Evolutionary conservation across 768 basidiomycete genomes (phyloP).

Genomic region (Suillus discolor): DNA sequence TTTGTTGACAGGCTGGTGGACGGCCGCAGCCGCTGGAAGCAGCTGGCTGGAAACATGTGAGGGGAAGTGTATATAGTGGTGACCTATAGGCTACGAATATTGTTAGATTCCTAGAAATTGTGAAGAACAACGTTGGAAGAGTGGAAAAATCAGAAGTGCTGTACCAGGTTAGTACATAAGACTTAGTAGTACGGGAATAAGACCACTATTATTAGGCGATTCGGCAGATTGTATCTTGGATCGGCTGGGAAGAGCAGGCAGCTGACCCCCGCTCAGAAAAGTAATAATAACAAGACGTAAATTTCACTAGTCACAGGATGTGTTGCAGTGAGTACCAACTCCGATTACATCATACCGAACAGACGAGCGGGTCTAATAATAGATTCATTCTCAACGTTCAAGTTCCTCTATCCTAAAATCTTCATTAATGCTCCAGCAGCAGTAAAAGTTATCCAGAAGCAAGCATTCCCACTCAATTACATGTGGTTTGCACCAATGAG

Average conservation of each 20-base stretch:
- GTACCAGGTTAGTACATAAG: background rate
- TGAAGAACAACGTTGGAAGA: background rate
- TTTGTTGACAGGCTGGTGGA: slow-evolving; percentile 8
- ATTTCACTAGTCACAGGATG: too few species aligned
- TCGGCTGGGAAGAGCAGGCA: background rate
- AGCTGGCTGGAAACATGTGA: slow-evolving; percentile 7
- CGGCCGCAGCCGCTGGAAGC: slow-evolving; percentile 8
- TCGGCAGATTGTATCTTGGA: background rate
- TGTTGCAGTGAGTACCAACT: too few species aligned
- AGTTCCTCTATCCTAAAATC: too few species aligned
- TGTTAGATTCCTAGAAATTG: background rate
- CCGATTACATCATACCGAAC: too few species aligned
- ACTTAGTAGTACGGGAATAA: background rate
- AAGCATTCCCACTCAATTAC: too few species aligned
- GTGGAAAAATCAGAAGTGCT: slow-evolving; percentile 7
- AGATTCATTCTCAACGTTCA: too few species aligned
- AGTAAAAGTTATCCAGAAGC: too few species aligned
- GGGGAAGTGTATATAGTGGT: slow-evolving; percentile 1
- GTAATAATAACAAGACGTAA: background rate
- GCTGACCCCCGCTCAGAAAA: too few species aligned
- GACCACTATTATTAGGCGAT: slow-evolving; percentile 6
- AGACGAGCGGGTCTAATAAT: too few species aligned
- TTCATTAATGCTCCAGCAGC: too few species aligned
- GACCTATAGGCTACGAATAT: background rate
- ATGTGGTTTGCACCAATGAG: background rate